Percentiles rank a stretch among this genome's conserved stretches.
Conservation (phyloP, 495 filamentous ascomycete genomes). For the Penicillium tannophilum region DNA sequence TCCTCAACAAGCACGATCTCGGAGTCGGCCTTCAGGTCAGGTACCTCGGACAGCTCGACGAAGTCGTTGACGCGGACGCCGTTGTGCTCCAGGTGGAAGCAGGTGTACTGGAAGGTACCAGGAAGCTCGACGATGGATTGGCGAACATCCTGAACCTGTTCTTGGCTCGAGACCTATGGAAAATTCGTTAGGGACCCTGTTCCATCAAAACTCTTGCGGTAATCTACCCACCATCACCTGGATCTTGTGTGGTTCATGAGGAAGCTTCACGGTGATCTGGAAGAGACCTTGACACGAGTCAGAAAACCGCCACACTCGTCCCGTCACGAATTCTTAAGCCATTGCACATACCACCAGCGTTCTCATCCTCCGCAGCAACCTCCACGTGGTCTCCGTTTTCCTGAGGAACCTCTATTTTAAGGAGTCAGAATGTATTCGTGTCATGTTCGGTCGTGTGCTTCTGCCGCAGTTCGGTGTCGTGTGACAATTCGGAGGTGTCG, state of each 20-base stretch:
- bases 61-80: slow-evolving; percentile 91
- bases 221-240: slow-evolving; percentile 70
- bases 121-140: slow-evolving; percentile 95
- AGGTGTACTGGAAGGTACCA: slow-evolving; percentile 94
- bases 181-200: slow-evolving; percentile 15
- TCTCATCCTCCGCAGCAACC: slow-evolving; percentile 42
- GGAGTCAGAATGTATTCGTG: slow-evolving; percentile 23
- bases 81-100: slow-evolving; percentile 94
- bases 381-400: slow-evolving; percentile 42
- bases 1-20: slow-evolving; percentile 86
- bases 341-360: slow-evolving; percentile 40
- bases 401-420: slow-evolving; percentile 36
- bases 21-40: slow-evolving; percentile 71
- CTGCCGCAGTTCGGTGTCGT: slow-evolving; percentile 16
- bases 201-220: not conserved
- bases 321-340: not conserved
- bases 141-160: slow-evolving; percentile 96
- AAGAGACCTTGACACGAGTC: slow-evolving; percentile 59
- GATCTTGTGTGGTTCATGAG: slow-evolving; percentile 75
- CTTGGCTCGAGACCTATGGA: slow-evolving; percentile 80
- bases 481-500: slow-evolving; percentile 10
- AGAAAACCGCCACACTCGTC: slow-evolving; percentile 11
- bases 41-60: slow-evolving; percentile 86
- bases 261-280: slow-evolving; percentile 80
- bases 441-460: not conserved